A percentile compares a stretch with the other conserved stretches of the same genome.
These are phyloP conservation scores for Flaveria robusta DNA, from an alignment of 129 eudicot species.

Conservation along the genomic window DNA sequence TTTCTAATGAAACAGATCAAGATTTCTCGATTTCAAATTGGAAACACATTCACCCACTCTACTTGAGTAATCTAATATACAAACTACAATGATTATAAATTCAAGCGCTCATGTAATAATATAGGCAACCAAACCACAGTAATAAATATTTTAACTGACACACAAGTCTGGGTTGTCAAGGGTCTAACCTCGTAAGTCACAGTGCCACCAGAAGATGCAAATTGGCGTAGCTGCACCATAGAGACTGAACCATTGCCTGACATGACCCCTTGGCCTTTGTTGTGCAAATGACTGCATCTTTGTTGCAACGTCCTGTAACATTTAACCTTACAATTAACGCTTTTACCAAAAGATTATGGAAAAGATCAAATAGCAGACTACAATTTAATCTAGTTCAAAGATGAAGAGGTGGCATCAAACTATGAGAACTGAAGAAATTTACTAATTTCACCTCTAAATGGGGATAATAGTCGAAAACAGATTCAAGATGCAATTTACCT, in stretches of 20 bases:
- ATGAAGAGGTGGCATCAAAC: too few species aligned
- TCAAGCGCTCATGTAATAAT: background rate
- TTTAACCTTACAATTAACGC: background rate
- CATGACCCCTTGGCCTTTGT: slow-evolving; percentile 76
- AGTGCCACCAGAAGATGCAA: slow-evolving; percentile 51
- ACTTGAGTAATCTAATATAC: background rate
- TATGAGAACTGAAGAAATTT: too few species aligned
- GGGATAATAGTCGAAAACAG: too few species aligned
- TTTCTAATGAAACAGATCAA: too few species aligned
- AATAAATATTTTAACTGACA: background rate
- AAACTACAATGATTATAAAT: background rate
- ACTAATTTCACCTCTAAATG: too few species aligned
- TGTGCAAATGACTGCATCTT: slow-evolving; percentile 68
- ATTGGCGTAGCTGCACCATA: slow-evolving; percentile 58
- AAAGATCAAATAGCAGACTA: background rate
- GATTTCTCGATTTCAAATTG: background rate
- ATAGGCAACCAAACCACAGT: background rate
- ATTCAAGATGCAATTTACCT: slow-evolving; percentile 41
- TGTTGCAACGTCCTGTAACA: slow-evolving; percentile 65
- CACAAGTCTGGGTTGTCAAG: background rate
- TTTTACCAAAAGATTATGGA: background rate
- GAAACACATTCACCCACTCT: background rate
- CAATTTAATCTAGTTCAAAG: background rate
- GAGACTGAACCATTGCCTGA: slow-evolving; percentile 75
- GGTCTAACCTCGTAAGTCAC: slow-evolving; percentile 74